Conservation (phyloP, 768 basidiomycete genomes). For the Ramaria rubella region DNA sequence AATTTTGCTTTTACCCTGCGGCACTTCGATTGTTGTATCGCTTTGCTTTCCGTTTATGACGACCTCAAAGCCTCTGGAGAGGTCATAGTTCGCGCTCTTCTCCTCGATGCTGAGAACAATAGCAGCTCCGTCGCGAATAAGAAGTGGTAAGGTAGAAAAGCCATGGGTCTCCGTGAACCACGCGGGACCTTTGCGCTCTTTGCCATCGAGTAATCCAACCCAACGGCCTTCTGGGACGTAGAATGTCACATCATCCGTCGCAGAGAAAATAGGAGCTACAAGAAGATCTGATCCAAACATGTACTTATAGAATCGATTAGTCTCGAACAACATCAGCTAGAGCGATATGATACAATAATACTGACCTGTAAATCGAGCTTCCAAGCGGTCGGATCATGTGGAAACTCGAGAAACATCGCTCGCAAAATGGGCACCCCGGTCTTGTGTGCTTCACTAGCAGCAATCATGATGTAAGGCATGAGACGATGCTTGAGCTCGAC, state of each 20-base stretch:
- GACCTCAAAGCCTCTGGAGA: not conserved
- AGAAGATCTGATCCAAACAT: slow-evolving; percentile 54
- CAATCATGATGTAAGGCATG: slow-evolving; percentile 57
- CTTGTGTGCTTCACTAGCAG: slow-evolving; percentile 47
- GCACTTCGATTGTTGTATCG: not conserved
- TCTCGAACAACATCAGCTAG: not conserved
- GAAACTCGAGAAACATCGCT: slow-evolving; percentile 64
- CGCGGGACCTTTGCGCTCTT: slow-evolving; percentile 23
- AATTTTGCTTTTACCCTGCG: not conserved
- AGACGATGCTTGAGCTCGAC: slow-evolving; percentile 60
- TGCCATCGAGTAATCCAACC: slow-evolving; percentile 29
- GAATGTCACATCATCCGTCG: slow-evolving; percentile 45
- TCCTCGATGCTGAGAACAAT: slow-evolving; percentile 20
- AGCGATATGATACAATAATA: not conserved
- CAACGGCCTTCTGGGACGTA: slow-evolving; percentile 55
- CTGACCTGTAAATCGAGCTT: slow-evolving; percentile 38
- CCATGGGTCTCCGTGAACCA: slow-evolving; percentile 25
- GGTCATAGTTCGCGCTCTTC: not conserved
- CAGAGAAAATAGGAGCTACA: slow-evolving; percentile 56
- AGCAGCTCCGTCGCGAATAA: slow-evolving; percentile 25
- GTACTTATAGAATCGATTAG: slow-evolving; percentile 34
- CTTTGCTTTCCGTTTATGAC: not conserved
- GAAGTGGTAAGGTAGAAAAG: slow-evolving; percentile 25
- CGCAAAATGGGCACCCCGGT: slow-evolving; percentile 53
- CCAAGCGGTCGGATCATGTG: slow-evolving; percentile 52